Percentiles rank a stretch among this genome's conserved stretches.
These are phyloP conservation scores for Trichophyton benhamiae DNA, from an alignment of 2,329 filamentous ascomycete species.

Conservation along the genomic window DNA sequence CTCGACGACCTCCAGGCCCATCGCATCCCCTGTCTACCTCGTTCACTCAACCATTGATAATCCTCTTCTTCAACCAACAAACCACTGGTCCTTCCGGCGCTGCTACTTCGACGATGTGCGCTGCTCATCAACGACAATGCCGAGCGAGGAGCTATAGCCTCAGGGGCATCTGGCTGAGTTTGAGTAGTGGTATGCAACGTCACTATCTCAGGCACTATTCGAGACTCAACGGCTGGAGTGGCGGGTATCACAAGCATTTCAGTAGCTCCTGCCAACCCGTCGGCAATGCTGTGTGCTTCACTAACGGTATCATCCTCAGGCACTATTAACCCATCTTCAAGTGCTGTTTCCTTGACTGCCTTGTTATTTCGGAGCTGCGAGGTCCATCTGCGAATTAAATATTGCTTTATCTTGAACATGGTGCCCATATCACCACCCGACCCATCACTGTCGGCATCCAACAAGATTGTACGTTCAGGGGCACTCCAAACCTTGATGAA, in stretches of 20 bases:
- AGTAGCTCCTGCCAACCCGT: conserved; percentile 15
- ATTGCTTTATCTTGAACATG: conserved; percentile 28
- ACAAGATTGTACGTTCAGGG: conserved; percentile 29
- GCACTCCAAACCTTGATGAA: conserved; percentile 37
- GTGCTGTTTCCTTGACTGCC: conserved; percentile 4
- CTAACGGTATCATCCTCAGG: conserved; percentile 9
- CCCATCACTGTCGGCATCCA: conserved; percentile 17
- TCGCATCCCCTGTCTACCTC: conserved; percentile 15
- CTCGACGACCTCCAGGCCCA: conserved; percentile 13
- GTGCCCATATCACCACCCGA: conserved; percentile 24
- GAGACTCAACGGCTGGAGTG: conserved; percentile 9
- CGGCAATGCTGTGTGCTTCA: conserved; percentile 11
- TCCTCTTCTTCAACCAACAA: conserved; percentile 20
- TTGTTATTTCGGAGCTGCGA: conserved; percentile 17
- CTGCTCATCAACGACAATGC: conserved; percentile 3
- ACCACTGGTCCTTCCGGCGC: conserved; percentile 11
- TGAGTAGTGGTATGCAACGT: neutral
- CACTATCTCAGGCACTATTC: neutral
- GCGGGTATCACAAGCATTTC: conserved; percentile 14
- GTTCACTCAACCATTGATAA: conserved; percentile 17
- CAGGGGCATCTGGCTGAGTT: conserved; percentile 6
- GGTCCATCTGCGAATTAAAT: conserved; percentile 33
- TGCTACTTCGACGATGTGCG: conserved; percentile 13
- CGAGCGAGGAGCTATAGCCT: neutral
- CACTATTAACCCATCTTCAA: conserved; percentile 12